Conservation (phyloP, 2,329 filamentous ascomycete species). For the Bipolaris cookei region DNA sequence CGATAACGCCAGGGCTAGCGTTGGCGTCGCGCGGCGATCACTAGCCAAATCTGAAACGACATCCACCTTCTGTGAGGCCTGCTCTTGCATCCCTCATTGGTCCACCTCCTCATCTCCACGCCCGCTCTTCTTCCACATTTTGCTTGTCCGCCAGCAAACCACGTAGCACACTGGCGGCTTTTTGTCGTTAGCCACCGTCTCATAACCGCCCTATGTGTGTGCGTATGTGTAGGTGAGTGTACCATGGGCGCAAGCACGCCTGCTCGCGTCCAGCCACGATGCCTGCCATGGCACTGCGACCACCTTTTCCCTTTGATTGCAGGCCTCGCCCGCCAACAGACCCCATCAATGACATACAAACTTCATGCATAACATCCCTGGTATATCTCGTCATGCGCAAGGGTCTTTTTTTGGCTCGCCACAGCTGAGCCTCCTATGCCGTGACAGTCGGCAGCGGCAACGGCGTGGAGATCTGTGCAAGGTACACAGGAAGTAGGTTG, state of each 20-base stretch:
- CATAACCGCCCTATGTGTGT: conserved; percentile 28
- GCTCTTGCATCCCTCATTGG: conserved; percentile 27
- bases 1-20: conserved; percentile 28
- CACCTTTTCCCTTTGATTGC: conserved; percentile 19
- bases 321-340: conserved; percentile 18
- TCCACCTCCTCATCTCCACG: conserved; percentile 17
- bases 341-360: conserved; percentile 18
- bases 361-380: conserved; percentile 24
- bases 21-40: conserved; percentile 29
- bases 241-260: conserved; percentile 20
- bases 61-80: conserved; percentile 7
- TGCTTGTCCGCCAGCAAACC: conserved; percentile 24
- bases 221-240: not conserved
- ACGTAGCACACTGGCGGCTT: conserved; percentile 13
- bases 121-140: conserved; percentile 18
- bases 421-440: conserved; percentile 14
- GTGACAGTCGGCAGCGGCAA: conserved; percentile 1
- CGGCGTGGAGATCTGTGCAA: conserved; percentile 3
- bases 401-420: conserved; percentile 27
- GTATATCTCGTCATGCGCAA: conserved; percentile 25
- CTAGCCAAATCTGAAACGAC: conserved; percentile 34
- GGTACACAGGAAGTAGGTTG: not conserved
- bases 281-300: not conserved
- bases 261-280: conserved; percentile 4
- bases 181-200: conserved; percentile 15